A percentile compares a stretch with the other conserved stretches of the same genome.
phyloP scores from a whole-genome alignment of 345 rosid genomes.

The Reutealis trisperma region DNA sequence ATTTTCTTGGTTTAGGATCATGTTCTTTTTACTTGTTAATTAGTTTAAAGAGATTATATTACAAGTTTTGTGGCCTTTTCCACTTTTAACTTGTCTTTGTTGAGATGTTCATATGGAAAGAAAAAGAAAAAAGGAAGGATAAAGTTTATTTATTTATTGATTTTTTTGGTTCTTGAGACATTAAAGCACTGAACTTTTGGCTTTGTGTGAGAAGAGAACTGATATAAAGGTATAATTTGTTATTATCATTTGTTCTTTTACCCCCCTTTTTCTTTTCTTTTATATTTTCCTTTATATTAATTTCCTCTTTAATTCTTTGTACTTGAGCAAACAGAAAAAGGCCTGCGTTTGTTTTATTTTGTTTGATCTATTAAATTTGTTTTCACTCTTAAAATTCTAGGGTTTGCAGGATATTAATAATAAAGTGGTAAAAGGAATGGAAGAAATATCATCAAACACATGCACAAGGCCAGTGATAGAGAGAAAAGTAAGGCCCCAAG shows the following conservation, averaged over 20 bases:
- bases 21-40: slow-evolving; percentile 4
- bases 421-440: slow-evolving; percentile 27
- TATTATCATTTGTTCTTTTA: slow-evolving; percentile 24
- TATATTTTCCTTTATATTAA: not conserved
- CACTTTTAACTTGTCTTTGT: not conserved
- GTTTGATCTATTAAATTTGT: not conserved
- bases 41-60: slow-evolving; percentile 8
- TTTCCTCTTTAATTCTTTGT: too few species aligned
- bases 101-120: slow-evolving; percentile 26
- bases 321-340: not conserved
- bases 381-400: not conserved
- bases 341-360: not conserved
- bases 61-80: not conserved
- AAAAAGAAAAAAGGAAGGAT: slow-evolving; percentile 15
- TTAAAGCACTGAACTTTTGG: slow-evolving; percentile 19
- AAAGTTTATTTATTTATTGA: slow-evolving; percentile 25
- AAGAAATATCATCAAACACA: slow-evolving; percentile 20
- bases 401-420: slow-evolving; percentile 25
- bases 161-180: slow-evolving; percentile 23
- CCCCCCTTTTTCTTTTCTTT: not conserved
- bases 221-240: slow-evolving; percentile 25
- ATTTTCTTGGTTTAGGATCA: slow-evolving; percentile 10
- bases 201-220: slow-evolving; percentile 11
- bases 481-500: slow-evolving; percentile 34
- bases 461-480: slow-evolving; percentile 25